phyloP scores from a whole-genome alignment of 2,329 filamentous ascomycete species.

The Botrytis fragariae region DNA sequence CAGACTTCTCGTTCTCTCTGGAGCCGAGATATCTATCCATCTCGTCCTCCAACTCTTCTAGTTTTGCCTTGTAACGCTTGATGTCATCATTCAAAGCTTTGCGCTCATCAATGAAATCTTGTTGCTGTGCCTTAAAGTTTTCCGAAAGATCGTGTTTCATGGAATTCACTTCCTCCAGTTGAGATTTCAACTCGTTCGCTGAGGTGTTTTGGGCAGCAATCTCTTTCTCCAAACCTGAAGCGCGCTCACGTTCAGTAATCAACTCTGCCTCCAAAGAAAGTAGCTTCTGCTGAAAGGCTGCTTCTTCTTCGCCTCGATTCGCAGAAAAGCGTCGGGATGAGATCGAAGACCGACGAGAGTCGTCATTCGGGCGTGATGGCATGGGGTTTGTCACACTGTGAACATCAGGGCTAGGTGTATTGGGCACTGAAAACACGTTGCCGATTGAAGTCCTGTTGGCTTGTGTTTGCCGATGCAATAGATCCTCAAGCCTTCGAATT shows the following conservation, averaged over 20 bases:
- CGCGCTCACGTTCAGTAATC: slow-evolving; percentile 66
- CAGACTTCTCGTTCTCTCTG: slow-evolving; percentile 75
- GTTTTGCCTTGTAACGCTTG: slow-evolving; percentile 67
- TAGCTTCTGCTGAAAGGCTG: slow-evolving; percentile 59
- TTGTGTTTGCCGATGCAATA: slow-evolving; percentile 79
- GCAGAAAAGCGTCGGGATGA: slow-evolving; percentile 61
- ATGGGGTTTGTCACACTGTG: slow-evolving; percentile 46
- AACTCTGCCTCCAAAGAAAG: slow-evolving; percentile 76
- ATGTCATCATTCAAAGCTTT: slow-evolving; percentile 80
- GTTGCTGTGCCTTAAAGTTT: slow-evolving; percentile 89
- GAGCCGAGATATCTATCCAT: slow-evolving; percentile 81
- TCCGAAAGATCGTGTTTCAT: slow-evolving; percentile 92
- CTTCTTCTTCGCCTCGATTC: slow-evolving; percentile 58
- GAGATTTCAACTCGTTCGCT: slow-evolving; percentile 61
- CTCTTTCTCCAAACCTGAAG: slow-evolving; percentile 67
- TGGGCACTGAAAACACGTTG: slow-evolving; percentile 52
- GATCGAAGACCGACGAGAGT: slow-evolving; percentile 57
- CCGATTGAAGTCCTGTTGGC: slow-evolving; percentile 53
- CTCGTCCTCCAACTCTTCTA: slow-evolving; percentile 91
- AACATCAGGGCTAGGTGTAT: slow-evolving; percentile 46
- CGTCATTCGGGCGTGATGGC: slow-evolving; percentile 38
- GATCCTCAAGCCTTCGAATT: slow-evolving; percentile 84
- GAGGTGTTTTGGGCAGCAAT: slow-evolving; percentile 55
- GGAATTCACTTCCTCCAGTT: slow-evolving; percentile 81
- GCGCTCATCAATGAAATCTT: slow-evolving; percentile 82